Base-by-base conservation (phyloP, 441 rosid genomes). In the Kokia cookei region DNA sequence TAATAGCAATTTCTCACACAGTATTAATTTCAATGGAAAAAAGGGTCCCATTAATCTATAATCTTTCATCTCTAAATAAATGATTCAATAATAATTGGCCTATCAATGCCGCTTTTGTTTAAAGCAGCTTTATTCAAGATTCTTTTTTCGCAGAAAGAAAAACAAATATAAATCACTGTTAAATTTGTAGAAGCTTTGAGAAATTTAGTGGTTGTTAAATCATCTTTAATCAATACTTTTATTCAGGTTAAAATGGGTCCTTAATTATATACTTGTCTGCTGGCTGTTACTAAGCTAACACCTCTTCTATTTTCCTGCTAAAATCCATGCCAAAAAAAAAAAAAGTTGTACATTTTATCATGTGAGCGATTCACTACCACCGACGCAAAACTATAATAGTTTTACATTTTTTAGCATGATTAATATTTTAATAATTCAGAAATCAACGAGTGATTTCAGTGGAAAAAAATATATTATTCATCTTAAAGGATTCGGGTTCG, bases 61-160 rank as follows among this genome's bases (percentile, higher is more conserved):
- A 73, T 17, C 47, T 27, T 55, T 65, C 67, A 65, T 35, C 53
- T 43, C 58, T 69, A 62, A 58, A 76, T 22, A 76, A 80, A 78
- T 79, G 59, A 82, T 78, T 80, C 24, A 71, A 10, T 71, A 75
- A 85, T 82, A 77, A 85, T 85, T 77, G 74, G 53, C n/a, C 63
- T 13, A 72, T 72, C 55, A 76, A 76, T 48, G 55, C 35, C 13
- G 37, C 78, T 71, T 80, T 78, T 67, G 10, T 26, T 45, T 63
- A 77, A 85, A 83, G 83, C 63, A 48, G 76, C 82, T 82, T 85
- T 75, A 76, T 24, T 42, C 64, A 54, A 75, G 85, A 78, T 80
- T 76, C 76, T 65, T 65, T 65, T n/a, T 53, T 19, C 61, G 42
- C 67, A 74, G 32, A 15, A 26, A 27, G 26, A 55, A 50, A 51